These are phyloP conservation scores for Drosera capensis DNA, from an alignment of 148 eudicot genomes.

Conservation along the genomic window DNA sequence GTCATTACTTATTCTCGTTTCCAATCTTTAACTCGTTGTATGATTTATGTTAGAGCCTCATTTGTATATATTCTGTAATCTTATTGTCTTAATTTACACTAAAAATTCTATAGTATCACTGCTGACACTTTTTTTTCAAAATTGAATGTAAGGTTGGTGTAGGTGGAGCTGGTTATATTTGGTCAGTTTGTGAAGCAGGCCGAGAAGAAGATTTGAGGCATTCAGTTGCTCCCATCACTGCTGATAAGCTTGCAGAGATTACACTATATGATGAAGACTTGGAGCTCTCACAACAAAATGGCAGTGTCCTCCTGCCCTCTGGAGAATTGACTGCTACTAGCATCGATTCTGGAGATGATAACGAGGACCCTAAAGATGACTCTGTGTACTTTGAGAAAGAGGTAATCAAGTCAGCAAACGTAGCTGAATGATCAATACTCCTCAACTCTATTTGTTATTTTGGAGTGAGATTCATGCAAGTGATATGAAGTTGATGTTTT, in stretches of 20 bases:
- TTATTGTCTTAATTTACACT: neutral
- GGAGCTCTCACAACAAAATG: slow-evolving; percentile 29
- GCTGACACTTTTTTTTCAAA: neutral
- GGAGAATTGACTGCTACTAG: slow-evolving; percentile 46
- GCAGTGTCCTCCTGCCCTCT: slow-evolving; percentile 40
- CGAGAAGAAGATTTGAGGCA: slow-evolving; percentile 79
- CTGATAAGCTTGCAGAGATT: slow-evolving; percentile 55
- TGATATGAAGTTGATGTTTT: slow-evolving; percentile 4
- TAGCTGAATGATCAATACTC: neutral
- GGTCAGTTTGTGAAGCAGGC: slow-evolving; percentile 64
- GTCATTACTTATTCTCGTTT: no score
- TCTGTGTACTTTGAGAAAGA: slow-evolving; percentile 59
- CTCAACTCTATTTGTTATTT: slow-evolving; percentile 6
- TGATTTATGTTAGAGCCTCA: neutral
- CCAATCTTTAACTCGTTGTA: no score
- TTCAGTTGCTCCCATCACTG: slow-evolving; percentile 86
- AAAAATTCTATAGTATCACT: neutral
- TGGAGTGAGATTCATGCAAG: no score
- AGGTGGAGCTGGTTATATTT: slow-evolving; percentile 80
- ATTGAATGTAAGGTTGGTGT: slow-evolving; percentile 47
- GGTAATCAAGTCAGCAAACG: slow-evolving; percentile 21
- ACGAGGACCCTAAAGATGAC: slow-evolving; percentile 47
- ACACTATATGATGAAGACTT: slow-evolving; percentile 36
- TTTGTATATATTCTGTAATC: no score
- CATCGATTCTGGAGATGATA: slow-evolving; percentile 39